phyloP scores from a whole-genome alignment of 768 basidiomycete species.

The Hygrocybe coccinea region DNA sequence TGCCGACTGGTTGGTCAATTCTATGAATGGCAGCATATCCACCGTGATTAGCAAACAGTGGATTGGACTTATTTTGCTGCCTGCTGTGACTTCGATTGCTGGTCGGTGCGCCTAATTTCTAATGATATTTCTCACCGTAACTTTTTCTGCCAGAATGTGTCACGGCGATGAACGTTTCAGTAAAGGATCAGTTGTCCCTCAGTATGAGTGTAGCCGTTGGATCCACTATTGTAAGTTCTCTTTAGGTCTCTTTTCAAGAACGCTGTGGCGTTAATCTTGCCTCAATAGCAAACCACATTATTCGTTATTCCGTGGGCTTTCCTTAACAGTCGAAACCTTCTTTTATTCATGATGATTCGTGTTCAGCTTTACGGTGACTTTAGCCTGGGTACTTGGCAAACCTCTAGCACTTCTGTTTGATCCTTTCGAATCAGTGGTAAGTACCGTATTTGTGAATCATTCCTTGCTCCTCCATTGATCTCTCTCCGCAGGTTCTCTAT shows the following conservation, averaged over 20 bases:
- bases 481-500: constrained; percentile 28
- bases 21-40: constrained; percentile 71
- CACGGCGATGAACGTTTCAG: constrained; percentile 85
- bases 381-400: constrained; percentile 81
- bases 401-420: constrained; percentile 81
- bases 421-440: constrained; percentile 65
- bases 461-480: not conserved
- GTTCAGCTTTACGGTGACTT: constrained; percentile 59
- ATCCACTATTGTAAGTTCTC: constrained; percentile 57
- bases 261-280: not conserved
- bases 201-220: constrained; percentile 83
- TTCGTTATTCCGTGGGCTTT: constrained; percentile 56
- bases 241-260: not conserved
- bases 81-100: constrained; percentile 75
- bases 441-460: constrained; percentile 23
- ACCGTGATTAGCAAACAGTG: constrained; percentile 75
- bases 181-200: constrained; percentile 75
- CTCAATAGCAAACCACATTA: constrained; percentile 61
- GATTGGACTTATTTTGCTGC: constrained; percentile 84
- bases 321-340: not conserved
- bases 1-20: constrained; percentile 69
- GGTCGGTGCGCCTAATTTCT: constrained; percentile 35
- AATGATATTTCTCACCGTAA: not conserved
- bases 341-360: not conserved
- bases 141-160: constrained; percentile 59